These are phyloP conservation scores for Ettlia oleoabundans DNA, from an alignment of 139 green algal species.

Conservation along the genomic window DNA sequence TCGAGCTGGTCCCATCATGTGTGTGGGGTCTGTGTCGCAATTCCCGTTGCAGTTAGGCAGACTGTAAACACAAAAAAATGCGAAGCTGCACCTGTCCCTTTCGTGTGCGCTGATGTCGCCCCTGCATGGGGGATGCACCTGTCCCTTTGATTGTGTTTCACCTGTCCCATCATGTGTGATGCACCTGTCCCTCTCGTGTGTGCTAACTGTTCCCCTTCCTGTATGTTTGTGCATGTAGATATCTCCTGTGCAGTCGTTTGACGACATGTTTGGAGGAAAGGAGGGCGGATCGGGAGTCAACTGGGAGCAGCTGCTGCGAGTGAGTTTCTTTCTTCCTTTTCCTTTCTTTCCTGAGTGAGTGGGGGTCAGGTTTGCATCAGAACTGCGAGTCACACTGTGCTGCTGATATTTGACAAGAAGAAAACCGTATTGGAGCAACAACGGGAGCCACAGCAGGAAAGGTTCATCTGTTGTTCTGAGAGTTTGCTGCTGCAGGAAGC, in stretches of 20 bases:
- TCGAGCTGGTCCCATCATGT: too few species aligned
- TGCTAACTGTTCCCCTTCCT: neutral
- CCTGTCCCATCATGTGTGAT: neutral
- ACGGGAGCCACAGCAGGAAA: too few species aligned
- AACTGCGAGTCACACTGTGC: neutral
- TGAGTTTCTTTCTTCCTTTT: neutral
- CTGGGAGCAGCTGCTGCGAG: conserved; percentile 32
- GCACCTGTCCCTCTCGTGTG: neutral
- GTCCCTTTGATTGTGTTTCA: too few species aligned
- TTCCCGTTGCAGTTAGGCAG: too few species aligned
- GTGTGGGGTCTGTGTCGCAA: too few species aligned
- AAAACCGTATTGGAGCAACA: too few species aligned
- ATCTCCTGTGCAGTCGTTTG: neutral
- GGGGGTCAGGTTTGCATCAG: neutral
- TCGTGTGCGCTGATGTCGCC: too few species aligned
- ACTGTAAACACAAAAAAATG: too few species aligned
- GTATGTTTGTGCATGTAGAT: neutral
- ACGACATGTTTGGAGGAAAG: neutral
- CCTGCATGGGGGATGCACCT: too few species aligned
- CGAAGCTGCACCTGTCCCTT: too few species aligned
- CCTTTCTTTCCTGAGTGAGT: neutral
- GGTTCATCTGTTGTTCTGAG: too few species aligned
- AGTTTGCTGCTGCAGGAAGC: neutral
- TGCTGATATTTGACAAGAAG: neutral
- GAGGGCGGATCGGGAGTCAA: neutral